Evolutionary conservation across 2,329 filamentous ascomycete genomes (phyloP).

Genomic region (Achaetomium macrosporum): DNA sequence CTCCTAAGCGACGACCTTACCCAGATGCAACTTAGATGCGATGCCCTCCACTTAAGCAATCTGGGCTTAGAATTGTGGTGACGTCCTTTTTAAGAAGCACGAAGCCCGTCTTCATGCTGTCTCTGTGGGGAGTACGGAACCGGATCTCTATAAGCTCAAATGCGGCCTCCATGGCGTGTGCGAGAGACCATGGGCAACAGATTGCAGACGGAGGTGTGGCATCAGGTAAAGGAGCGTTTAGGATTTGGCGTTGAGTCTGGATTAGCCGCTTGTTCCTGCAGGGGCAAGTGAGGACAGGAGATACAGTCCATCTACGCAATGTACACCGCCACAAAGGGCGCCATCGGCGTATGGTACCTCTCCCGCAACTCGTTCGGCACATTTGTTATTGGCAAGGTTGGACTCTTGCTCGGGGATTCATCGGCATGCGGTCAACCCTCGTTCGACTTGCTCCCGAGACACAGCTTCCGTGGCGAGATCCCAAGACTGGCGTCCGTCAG

Average conservation of each 20-base stretch:
- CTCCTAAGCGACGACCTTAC: no score
- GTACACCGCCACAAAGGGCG: conserved; percentile 72
- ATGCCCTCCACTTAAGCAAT: no score
- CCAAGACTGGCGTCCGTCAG: conserved; percentile 62
- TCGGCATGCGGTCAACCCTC: conserved; percentile 48
- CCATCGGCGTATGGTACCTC: conserved; percentile 63
- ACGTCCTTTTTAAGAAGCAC: no score
- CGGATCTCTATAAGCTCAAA: no score
- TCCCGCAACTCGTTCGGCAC: conserved; percentile 64
- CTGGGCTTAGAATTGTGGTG: no score
- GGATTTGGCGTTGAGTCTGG: conserved; percentile 47
- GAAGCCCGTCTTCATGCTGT: no score
- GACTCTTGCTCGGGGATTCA: conserved; percentile 52
- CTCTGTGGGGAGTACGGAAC: no score
- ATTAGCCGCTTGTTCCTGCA: not conserved
- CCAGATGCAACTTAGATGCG: no score
- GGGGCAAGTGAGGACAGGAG: not conserved
- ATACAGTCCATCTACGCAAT: conserved; percentile 62
- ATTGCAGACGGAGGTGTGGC: conserved; percentile 79
- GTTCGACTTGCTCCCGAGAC: conserved; percentile 66
- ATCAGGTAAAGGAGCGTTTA: conserved; percentile 76
- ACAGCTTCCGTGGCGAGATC: conserved; percentile 61
- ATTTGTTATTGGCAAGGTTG: conserved; percentile 72
- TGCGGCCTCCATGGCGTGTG: no score
- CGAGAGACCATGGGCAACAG: conserved; percentile 77